Evolutionary conservation across 768 basidiomycete genomes (phyloP).

Genomic region (Amyloporia xantha): DNA sequence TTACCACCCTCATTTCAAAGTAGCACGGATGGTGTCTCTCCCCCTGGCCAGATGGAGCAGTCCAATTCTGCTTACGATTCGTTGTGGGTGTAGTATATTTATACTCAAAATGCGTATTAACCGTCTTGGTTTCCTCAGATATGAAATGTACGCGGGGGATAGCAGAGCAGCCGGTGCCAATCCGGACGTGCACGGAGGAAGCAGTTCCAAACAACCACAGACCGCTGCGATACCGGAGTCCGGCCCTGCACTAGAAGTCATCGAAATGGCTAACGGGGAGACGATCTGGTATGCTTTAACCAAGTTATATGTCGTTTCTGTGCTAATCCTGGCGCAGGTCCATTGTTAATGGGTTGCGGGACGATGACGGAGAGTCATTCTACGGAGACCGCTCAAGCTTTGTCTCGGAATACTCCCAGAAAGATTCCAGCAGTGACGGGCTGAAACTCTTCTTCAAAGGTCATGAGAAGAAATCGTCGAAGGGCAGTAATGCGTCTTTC

Average conservation of each 20-base stretch:
- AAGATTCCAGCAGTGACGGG: conserved; percentile 46
- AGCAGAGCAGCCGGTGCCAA: conserved; percentile 29
- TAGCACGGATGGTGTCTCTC: conserved; percentile 31
- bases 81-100: conserved; percentile 45
- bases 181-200: conserved; percentile 28
- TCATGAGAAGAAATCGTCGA: conserved; percentile 60
- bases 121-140: conserved; percentile 37
- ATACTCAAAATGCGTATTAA: no score
- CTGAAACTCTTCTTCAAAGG: conserved; percentile 74
- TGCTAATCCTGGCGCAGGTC: conserved; percentile 42
- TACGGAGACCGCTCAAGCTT: conserved; percentile 67
- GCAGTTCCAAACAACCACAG: conserved; percentile 18
- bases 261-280: conserved; percentile 83
- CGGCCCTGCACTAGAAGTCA: conserved; percentile 66
- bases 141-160: conserved; percentile 75
- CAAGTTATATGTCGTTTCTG: neutral
- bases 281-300: conserved; percentile 66
- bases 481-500: conserved; percentile 53
- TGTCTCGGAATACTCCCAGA: conserved; percentile 62
- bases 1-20: conserved; percentile 46
- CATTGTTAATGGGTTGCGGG: conserved; percentile 78
- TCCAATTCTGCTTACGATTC: conserved; percentile 71
- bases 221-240: conserved; percentile 21
- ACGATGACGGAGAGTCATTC: conserved; percentile 64
- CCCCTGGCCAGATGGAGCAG: conserved; percentile 47